Percentiles rank a stretch among this genome's conserved stretches.
Conservation (phyloP, 495 filamentous ascomycete genomes). For the Penicillium cinerascens region DNA sequence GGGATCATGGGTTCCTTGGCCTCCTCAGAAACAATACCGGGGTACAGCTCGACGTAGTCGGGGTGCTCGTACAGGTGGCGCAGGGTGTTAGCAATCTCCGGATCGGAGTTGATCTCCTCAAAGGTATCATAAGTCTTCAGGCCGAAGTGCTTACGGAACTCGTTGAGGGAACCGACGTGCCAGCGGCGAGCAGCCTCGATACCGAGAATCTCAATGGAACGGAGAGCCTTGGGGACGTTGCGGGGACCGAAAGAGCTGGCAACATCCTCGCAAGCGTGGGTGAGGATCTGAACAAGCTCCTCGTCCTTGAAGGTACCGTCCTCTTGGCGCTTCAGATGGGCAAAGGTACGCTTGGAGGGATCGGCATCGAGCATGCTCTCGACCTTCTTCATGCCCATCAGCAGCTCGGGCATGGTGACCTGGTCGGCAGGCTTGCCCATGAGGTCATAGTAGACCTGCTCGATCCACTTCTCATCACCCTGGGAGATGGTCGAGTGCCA, state of each 20-base stretch:
- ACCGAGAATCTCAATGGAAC: slow-evolving; percentile 56
- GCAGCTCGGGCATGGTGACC: slow-evolving; percentile 48
- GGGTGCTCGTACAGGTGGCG: slow-evolving; percentile 57
- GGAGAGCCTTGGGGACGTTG: slow-evolving; percentile 56
- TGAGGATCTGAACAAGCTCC: slow-evolving; percentile 59
- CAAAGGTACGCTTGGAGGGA: slow-evolving; percentile 56
- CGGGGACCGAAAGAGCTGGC: slow-evolving; percentile 57
- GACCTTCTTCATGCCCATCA: slow-evolving; percentile 50
- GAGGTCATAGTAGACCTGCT: slow-evolving; percentile 50
- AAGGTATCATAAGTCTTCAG: slow-evolving; percentile 57
- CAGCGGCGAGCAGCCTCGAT: slow-evolving; percentile 59
- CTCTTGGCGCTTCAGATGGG: slow-evolving; percentile 47
- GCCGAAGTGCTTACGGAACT: slow-evolving; percentile 60
- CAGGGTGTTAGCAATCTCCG: slow-evolving; percentile 48
- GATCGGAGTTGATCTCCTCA: slow-evolving; percentile 62
- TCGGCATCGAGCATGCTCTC: slow-evolving; percentile 49
- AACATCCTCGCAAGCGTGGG: slow-evolving; percentile 56
- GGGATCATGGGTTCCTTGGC: slow-evolving; percentile 52
- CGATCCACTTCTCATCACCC: slow-evolving; percentile 64
- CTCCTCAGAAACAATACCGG: slow-evolving; percentile 55
- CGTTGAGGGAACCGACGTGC: slow-evolving; percentile 59
- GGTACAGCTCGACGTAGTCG: slow-evolving; percentile 63
- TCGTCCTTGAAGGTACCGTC: slow-evolving; percentile 61
- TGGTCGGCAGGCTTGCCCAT: slow-evolving; percentile 56
- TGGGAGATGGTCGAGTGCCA: slow-evolving; percentile 66